phyloP scores from a whole-genome alignment of 306 rosid genomes.

The apple (Malus domestica) region ASM211411v1 NC_041801.1:16977501-16978000 shows the following conservation, averaged over 20 bases:
- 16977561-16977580: constrained; percentile 44
- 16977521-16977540: constrained; percentile 43
- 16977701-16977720: background rate
- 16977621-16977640: constrained; percentile 9
- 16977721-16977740: background rate
- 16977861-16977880: constrained; percentile 37
- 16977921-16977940: constrained; percentile 22
- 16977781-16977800: background rate
- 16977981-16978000: constrained; percentile 34
- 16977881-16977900: constrained; percentile 32
- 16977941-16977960: constrained; percentile 34
- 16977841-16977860: constrained; percentile 36
- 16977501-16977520: constrained; percentile 49
- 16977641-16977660: background rate
- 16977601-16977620: background rate
- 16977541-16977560: constrained; percentile 38
- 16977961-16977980: constrained; percentile 30
- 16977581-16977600: constrained; percentile 16
- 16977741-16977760: too few relatives aligned
- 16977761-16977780: background rate
- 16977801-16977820: background rate
- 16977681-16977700: constrained; percentile 21
- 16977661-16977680: constrained; percentile 3
- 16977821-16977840: constrained; percentile 9
- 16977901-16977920: constrained; percentile 14